Evolutionary conservation across 1,284 basidiomycete genomes (phyloP).

Genomic region (Apiotrichum sp.): DNA sequence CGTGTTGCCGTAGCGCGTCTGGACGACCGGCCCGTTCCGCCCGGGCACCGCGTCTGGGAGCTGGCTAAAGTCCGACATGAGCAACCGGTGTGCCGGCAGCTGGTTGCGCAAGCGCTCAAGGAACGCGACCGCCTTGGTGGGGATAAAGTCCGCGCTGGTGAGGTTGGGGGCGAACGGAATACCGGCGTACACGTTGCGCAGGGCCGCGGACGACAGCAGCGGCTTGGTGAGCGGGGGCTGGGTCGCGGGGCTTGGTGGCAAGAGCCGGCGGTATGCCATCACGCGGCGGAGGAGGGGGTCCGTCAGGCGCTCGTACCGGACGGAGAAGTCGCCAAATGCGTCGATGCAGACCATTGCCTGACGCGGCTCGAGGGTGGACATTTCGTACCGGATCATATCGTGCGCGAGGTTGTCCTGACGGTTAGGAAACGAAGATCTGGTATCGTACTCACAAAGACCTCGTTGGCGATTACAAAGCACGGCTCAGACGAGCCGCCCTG

Average conservation of each 20-base stretch:
- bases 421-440: not conserved
- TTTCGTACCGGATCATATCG: constrained; percentile 86
- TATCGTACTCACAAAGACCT: constrained; percentile 61
- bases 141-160: constrained; percentile 81
- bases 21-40: constrained; percentile 86
- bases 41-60: constrained; percentile 83
- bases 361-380: constrained; percentile 67
- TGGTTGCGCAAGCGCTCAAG: constrained; percentile 72
- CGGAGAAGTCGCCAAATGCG: constrained; percentile 73
- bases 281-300: constrained; percentile 69
- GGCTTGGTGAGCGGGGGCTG: constrained; percentile 31
- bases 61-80: constrained; percentile 86
- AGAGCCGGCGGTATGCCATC: constrained; percentile 59
- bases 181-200: constrained; percentile 59
- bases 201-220: constrained; percentile 43
- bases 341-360: constrained; percentile 82
- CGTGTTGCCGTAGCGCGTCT: constrained; percentile 76
- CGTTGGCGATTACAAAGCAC: constrained; percentile 89
- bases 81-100: constrained; percentile 85
- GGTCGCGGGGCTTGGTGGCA: constrained; percentile 52
- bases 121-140: constrained; percentile 83
- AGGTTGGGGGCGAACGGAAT: constrained; percentile 90
- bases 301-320: constrained; percentile 73
- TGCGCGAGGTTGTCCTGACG: constrained; percentile 84
- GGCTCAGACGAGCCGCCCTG: constrained; percentile 63